Evolutionary conservation across 192 early-diverging fungal genomes (phyloP).

Genomic region (Podochytrium sp.): DNA sequence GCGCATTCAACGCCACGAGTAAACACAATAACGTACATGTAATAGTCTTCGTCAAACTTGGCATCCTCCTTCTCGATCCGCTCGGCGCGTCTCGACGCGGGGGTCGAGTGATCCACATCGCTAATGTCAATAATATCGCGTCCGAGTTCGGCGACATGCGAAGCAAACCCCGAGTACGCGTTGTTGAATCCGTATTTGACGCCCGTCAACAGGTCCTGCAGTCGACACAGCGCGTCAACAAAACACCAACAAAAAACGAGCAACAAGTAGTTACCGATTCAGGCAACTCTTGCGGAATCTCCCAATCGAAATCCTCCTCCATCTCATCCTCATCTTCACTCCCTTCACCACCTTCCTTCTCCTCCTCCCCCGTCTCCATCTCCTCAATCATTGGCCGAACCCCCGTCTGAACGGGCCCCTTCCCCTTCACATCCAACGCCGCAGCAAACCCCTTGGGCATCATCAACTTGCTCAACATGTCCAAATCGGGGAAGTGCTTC

Average conservation of each 20-base stretch:
- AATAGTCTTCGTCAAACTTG: slow-evolving; percentile 93
- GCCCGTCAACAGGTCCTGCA: slow-evolving; percentile 40
- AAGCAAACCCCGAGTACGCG: slow-evolving; percentile 76
- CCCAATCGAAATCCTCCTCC: slow-evolving; percentile 83
- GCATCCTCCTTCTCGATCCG: slow-evolving; percentile 74
- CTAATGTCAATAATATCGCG: slow-evolving; percentile 56
- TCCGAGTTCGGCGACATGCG: slow-evolving; percentile 59
- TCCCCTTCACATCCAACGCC: background rate
- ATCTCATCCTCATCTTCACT: slow-evolving; percentile 40
- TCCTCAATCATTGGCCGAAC: slow-evolving; percentile 48
- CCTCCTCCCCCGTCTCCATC: slow-evolving; percentile 4
- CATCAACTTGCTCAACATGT: slow-evolving; percentile 84
- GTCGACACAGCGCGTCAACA: background rate
- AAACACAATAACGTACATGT: slow-evolving; percentile 60
- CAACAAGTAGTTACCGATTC: slow-evolving; percentile 39
- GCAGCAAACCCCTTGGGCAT: slow-evolving; percentile 1
- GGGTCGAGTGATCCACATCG: slow-evolving; percentile 53
- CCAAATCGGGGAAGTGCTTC: slow-evolving; percentile 84
- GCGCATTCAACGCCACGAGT: background rate
- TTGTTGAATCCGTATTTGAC: slow-evolving; percentile 91
- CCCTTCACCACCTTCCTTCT: slow-evolving; percentile 34
- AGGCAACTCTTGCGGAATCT: slow-evolving; percentile 73
- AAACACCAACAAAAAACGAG: slow-evolving; percentile 7
- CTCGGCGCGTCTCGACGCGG: slow-evolving; percentile 56
- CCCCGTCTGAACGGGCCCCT: slow-evolving; percentile 42